Percentiles rank a stretch among this genome's conserved stretches.
These are phyloP conservation scores for Vitis riparia DNA, from an alignment of 164 flowering plant species.

Conservation along the genomic window DNA sequence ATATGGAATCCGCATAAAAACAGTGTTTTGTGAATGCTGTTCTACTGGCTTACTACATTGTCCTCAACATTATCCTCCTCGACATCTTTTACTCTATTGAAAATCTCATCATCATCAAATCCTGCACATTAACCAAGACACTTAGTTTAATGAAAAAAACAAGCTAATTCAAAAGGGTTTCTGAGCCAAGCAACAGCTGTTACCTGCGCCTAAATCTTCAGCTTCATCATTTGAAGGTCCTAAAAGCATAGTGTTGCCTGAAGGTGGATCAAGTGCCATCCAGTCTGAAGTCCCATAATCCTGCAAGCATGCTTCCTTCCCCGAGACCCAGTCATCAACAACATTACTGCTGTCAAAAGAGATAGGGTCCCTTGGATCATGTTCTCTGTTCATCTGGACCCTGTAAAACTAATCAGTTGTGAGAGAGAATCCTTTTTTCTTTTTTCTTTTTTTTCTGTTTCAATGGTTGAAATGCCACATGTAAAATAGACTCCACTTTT, in stretches of 20 bases:
- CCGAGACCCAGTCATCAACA: conserved; percentile 67
- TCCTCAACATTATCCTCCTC: conserved; percentile 29
- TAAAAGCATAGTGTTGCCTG: conserved; percentile 27
- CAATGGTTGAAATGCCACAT: neutral
- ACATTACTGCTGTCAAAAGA: conserved; percentile 36
- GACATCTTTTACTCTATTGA: conserved; percentile 29
- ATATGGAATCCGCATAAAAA: neutral
- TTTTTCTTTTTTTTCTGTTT: neutral
- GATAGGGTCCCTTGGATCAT: conserved; percentile 49
- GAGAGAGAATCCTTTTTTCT: neutral
- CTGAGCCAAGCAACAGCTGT: neutral
- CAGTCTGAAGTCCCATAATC: conserved; percentile 48
- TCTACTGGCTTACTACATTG: conserved; percentile 12
- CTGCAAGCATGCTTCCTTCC: conserved; percentile 36
- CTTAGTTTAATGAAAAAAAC: neutral
- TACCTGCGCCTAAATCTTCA: conserved; percentile 56
- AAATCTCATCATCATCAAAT: conserved; percentile 61
- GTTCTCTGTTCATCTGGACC: conserved; percentile 28
- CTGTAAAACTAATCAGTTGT: conserved; percentile 22
- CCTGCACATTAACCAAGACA: conserved; percentile 35
- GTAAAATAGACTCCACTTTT: neutral
- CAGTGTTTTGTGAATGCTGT: neutral
- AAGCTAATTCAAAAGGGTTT: neutral
- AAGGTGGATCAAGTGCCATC: conserved; percentile 52
- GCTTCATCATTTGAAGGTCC: conserved; percentile 39